These are phyloP conservation scores for Gossypium bickii DNA, from an alignment of 345 rosid genomes.

Conservation along the genomic window DNA sequence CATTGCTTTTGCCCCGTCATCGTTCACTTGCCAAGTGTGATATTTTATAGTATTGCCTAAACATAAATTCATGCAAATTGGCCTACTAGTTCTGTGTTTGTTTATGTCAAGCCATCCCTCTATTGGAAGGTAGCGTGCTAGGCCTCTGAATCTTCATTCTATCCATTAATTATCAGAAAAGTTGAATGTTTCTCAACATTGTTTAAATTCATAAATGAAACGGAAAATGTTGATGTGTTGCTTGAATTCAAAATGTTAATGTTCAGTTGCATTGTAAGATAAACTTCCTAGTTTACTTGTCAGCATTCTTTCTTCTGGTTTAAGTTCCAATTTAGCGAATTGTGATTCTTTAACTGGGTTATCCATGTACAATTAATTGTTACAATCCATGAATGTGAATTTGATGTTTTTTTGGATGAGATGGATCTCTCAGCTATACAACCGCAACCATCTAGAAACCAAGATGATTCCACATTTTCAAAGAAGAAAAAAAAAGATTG, in stretches of 20 bases:
- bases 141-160: neutral
- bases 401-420: no score
- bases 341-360: neutral
- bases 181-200: neutral
- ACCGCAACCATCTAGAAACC: no score
- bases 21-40: neutral
- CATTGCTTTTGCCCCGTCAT: neutral
- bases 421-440: no score
- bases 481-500: no score
- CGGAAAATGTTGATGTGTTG: neutral
- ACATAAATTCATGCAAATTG: neutral
- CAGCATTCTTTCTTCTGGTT: neutral
- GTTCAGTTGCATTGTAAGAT: neutral
- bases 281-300: neutral
- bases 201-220: neutral
- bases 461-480: no score
- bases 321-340: neutral
- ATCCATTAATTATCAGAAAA: neutral
- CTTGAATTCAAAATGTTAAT: neutral
- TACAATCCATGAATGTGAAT: neutral
- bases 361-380: neutral
- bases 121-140: neutral
- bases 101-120: neutral
- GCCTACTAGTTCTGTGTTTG: neutral
- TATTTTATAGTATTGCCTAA: neutral